Base-by-base conservation (phyloP, 2,329 filamentous ascomycete species). In the Lasiodiplodia citricola region DNA sequence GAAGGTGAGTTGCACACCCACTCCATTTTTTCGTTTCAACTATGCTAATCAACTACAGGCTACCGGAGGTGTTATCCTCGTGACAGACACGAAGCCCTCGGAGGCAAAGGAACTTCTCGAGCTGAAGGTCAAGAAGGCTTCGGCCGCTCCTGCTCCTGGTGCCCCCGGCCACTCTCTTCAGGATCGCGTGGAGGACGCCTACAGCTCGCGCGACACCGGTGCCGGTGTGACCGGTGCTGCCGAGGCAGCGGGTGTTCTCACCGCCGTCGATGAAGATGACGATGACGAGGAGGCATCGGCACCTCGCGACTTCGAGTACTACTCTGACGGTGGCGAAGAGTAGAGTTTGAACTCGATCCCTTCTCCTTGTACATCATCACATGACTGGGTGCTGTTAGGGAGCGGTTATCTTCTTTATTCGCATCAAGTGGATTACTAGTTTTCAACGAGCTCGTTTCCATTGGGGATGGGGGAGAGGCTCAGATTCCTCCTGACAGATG, bases 21-120 rank as follows among this genome's bases (percentile, higher is more conserved):
- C 18, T 23, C 57, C 38, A 55, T n/a, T 3, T 6, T 2, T 62
- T 1, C 23, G 0, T 28, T 18, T 70, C 77, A 21, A 7, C 21
- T n/a, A 28, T 21, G 44, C 84, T 88, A 81, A 88, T 77, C 58
- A 16, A 23, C 66, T 47, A 13, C 75, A 97, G 92, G 93, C 95
- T 71, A 98, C 95, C 52, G 95, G 96, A 73, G 96, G 96, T 73
- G 93, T 97, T 47, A 90, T 98, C 41, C 87, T 99, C n/a, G 88
- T 99, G 25, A 86, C 92, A 68, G 96, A 99, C 79, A 94, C 90
- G 16, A 87, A 91, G 72, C 92, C 94, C 0, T 87, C 89, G 1
- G 91, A 97, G 79, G 82, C 90, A 58, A 96, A 97, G 79, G 84
- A 89, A 21, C 86, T 96, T 8, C 87, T 99, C 58, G 96, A 98